phyloP scores from a whole-genome alignment of 371 early-diverging fungal genomes.

The Mortierella sp. region DNA sequence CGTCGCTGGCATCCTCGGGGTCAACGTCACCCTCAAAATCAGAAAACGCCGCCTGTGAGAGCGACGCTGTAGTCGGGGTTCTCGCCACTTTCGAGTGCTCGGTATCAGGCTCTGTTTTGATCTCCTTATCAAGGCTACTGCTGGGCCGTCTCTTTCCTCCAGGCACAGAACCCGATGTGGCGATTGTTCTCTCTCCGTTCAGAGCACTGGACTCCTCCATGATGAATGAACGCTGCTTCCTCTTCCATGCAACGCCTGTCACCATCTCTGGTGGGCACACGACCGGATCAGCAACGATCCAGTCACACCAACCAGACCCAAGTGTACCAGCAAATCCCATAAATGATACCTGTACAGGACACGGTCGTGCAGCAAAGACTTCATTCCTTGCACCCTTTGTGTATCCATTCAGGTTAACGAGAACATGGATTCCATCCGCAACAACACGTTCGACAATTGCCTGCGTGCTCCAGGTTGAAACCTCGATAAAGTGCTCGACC shows the following conservation, averaged over 20 bases:
- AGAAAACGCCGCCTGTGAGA: constrained; percentile 34
- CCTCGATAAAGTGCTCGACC: constrained; percentile 83
- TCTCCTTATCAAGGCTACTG: constrained; percentile 10
- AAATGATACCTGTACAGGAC: constrained; percentile 89
- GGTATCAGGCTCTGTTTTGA: constrained; percentile 10
- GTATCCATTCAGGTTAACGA: constrained; percentile 93
- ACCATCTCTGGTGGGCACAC: constrained; percentile 90
- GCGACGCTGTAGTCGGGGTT: neutral
- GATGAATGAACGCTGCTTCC: constrained; percentile 41
- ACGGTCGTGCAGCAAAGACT: constrained; percentile 92
- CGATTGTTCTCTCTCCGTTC: neutral
- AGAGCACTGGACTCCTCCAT: neutral
- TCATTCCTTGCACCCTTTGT: constrained; percentile 95
- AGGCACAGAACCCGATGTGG: neutral
- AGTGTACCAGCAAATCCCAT: constrained; percentile 96
- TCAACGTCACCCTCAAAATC: constrained; percentile 81
- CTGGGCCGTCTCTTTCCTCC: constrained; percentile 26
- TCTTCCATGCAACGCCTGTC: constrained; percentile 74
- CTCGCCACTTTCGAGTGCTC: neutral
- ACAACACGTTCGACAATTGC: constrained; percentile 82
- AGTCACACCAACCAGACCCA: constrained; percentile 94
- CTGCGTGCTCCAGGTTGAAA: constrained; percentile 78
- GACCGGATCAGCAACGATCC: constrained; percentile 88
- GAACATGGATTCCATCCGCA: constrained; percentile 85
- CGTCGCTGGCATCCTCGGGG: constrained; percentile 70